phyloP scores from a whole-genome alignment of 1,284 basidiomycete genomes.

The Retiboletus fuscus region DNA sequence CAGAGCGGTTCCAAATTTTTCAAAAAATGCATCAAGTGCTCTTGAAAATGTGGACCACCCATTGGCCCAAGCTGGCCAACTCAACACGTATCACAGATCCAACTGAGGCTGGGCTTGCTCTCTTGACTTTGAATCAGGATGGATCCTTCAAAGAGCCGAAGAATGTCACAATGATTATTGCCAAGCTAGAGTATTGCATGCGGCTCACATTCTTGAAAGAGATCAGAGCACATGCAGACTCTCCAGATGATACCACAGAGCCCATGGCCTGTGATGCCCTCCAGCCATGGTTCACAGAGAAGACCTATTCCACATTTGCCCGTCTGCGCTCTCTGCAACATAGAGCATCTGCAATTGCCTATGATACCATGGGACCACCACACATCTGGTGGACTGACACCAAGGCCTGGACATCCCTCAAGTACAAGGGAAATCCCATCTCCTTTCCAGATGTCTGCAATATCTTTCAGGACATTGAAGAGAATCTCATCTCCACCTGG shows the following conservation, averaged over 20 bases:
- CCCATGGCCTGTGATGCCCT: conserved; percentile 7
- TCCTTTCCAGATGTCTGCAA: conserved; percentile 16
- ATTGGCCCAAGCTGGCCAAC: not conserved
- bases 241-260: not conserved
- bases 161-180: conserved; percentile 34
- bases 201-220: conserved; percentile 34
- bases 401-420: conserved; percentile 21
- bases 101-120: conserved; percentile 36
- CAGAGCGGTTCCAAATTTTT: not conserved
- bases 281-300: conserved; percentile 37
- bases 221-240: conserved; percentile 22
- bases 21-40: conserved; percentile 10
- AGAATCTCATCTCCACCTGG: conserved; percentile 23
- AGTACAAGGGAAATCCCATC: conserved; percentile 39
- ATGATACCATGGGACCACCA: conserved; percentile 32
- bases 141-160: conserved; percentile 38
- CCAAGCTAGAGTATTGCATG: conserved; percentile 41
- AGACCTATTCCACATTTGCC: conserved; percentile 40
- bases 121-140: conserved; percentile 31
- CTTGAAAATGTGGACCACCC: conserved; percentile 22
- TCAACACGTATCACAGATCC: conserved; percentile 36
- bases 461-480: conserved; percentile 35
- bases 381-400: conserved; percentile 44
- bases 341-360: conserved; percentile 36
- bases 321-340: conserved; percentile 39